These are phyloP conservation scores for Sphaerulina populicola DNA, from an alignment of 2,329 filamentous ascomycete genomes.

Conservation along the genomic window DNA sequence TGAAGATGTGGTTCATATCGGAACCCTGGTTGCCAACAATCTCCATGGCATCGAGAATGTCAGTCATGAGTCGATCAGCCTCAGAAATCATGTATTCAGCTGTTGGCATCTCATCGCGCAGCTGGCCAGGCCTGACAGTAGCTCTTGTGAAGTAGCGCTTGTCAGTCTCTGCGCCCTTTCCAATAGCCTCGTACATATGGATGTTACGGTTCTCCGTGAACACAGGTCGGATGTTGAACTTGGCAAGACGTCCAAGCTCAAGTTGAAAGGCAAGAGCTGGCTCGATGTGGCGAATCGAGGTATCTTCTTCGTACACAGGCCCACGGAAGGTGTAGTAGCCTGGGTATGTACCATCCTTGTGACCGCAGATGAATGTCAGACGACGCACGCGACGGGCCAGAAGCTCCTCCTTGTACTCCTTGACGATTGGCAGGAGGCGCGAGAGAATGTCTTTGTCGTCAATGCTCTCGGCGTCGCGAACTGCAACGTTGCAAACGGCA, in stretches of 20 bases:
- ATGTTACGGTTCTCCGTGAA: constrained; percentile 99
- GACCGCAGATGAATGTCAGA: constrained; percentile 91
- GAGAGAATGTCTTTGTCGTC: constrained; percentile 73
- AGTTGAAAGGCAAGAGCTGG: constrained; percentile 97
- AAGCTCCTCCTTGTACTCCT: constrained; percentile 76
- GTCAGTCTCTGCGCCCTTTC: constrained; percentile 89
- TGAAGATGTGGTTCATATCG: constrained; percentile 99
- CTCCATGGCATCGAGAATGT: constrained; percentile 94
- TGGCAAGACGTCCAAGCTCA: constrained; percentile 83
- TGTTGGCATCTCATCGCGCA: constrained; percentile 96
- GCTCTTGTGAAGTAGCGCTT: constrained; percentile 98
- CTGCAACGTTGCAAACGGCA: constrained; percentile 83
- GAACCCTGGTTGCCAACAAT: constrained; percentile 99
- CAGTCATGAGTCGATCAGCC: constrained; percentile 90
- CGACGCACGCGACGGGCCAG: constrained; percentile 73
- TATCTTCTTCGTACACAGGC: constrained; percentile 78
- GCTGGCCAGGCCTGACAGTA: constrained; percentile 84
- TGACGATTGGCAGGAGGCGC: constrained; percentile 67
- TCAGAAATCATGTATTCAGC: constrained; percentile 97
- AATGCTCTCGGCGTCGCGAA: constrained; percentile 75
- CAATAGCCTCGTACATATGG: constrained; percentile 93
- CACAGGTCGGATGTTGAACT: constrained; percentile 96
- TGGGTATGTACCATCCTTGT: constrained; percentile 87
- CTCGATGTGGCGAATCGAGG: constrained; percentile 93
- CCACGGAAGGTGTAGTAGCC: constrained; percentile 98